Evolutionary conservation across 805 yeast species (phyloP), one percentile per base, ranked within the genome.

Genomic region (Pichia thaimueangensis): DNA sequence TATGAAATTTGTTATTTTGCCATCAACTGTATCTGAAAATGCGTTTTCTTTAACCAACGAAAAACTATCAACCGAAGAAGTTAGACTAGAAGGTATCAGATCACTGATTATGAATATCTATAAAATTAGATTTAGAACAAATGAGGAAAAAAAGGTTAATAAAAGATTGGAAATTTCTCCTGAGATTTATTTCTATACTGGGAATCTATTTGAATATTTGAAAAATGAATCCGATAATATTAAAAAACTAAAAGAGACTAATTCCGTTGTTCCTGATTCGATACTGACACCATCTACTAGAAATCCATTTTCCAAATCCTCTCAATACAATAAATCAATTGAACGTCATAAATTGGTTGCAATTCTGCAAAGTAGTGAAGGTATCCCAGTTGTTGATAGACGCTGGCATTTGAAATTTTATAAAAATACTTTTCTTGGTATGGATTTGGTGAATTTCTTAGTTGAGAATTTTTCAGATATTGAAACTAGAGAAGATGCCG

Each of bases 391-490:
- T 29, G 79, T 75, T 1, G 95, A 87, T 53, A 70, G 97, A 51
- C 74, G 81, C 27, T 91, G 98, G 98, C 97, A 91, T 60, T 78
- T 89, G 76, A 80, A 79, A 48, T 66, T 75, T 4, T 94, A 86
- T 57, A 68, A 71, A 22, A 76, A 82, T 48, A 84, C 95, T 62
- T 87, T 91, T 56, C 59, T 86, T 20, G 97, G 97, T 0, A 77
- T 80, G 48, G 96, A 87, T 41, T 68, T 87, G 47, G 96, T 88
- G 0, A 75, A 78, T 25, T 91, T 97, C 97, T 58, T 91, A 42
- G 67, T 84, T 24, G 83, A 84, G 47, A 76, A 79, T 45, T 83
- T 88, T 55, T 77, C 75, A 22, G 97, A 87, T 54, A 80, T 91
- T 37, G 78, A 80, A 41, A 78, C 84, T 1, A 66, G 91, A 47